Base-by-base conservation (phyloP, 164 flowering plant species). In the Aristolochia fimbriata region DNA sequence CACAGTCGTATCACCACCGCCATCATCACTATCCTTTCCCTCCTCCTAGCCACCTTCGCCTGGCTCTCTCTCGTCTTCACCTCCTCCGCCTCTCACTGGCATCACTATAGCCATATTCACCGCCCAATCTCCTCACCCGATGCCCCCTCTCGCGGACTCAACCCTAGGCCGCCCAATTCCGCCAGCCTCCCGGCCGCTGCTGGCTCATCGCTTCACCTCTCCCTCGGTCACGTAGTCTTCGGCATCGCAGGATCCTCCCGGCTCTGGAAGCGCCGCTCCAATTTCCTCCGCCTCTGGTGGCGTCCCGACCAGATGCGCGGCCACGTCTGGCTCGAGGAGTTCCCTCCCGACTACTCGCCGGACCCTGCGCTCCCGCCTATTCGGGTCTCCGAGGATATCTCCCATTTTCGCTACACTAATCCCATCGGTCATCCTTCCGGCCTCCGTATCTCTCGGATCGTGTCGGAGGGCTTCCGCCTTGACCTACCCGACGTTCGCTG, bases 381-480 rank as follows among this genome's bases (percentile, higher is more conserved):
- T 57, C 75, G 70, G 75, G 68, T 81, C 19, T 83, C 86, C 15
- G 83, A 77, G 60, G 86, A 83, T 69, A 80, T 71, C 45, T 81
- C 86, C 4, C 65, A 77, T n/a, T 83, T 81, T 61, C 77, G 83
- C 0, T 83, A 83, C 69, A 81, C 86, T 0, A 81, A 81, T 58
- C 86, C 84, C 23, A 80, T 75, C 0, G 88, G 88, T 17, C 84
- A 81, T 41, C 86, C 81, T 11, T 81, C 88, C 11, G 86, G 84
- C 12, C 73, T 81, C 30, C 69, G 88, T 31, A 81, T 83, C 67
- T 71, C 88, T 9, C 70, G 88, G 55, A 78, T 83, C 37, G 64
- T 80, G 15, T 16, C 67, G 1, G 88, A 83, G 59, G 66, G 76
- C 62, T 80, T 78, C 47, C 74, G 80, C 57, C 75, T 83, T 1